Evolutionary conservation across 441 rosid species (phyloP).

Genomic region (Pelargonium citronellum): DNA sequence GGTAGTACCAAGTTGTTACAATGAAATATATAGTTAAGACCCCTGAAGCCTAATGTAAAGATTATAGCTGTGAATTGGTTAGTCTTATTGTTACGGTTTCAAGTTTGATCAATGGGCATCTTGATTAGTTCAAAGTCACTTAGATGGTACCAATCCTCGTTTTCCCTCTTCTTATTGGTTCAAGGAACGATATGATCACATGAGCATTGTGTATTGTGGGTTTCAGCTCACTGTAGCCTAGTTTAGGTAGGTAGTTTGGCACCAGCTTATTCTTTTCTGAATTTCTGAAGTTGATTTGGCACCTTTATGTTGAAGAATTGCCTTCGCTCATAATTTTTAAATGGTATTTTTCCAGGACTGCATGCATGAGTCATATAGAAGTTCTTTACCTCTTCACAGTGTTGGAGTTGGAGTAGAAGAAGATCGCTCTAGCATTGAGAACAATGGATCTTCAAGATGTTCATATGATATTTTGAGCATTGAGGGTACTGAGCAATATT

Average conservation of each 20-base stretch:
- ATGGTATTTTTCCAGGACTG: slow-evolving; percentile 40
- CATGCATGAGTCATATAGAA: slow-evolving; percentile 63
- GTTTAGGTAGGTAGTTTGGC: not conserved
- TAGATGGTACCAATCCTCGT: not conserved
- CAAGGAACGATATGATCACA: not conserved
- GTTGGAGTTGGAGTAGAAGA: slow-evolving; percentile 49
- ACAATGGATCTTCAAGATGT: slow-evolving; percentile 40
- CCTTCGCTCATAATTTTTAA: no score
- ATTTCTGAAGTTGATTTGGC: not conserved
- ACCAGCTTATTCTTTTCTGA: not conserved
- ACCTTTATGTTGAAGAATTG: not conserved
- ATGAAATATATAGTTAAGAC: no score
- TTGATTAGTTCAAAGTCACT: not conserved
- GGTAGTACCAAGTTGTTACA: no score
- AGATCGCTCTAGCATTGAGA: slow-evolving; percentile 55
- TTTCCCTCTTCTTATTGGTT: not conserved
- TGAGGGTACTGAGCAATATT: slow-evolving; percentile 41
- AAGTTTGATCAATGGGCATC: not conserved
- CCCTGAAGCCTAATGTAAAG: no score
- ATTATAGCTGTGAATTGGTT: not conserved
- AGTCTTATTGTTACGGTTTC: not conserved
- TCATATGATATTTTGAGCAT: slow-evolving; percentile 44
- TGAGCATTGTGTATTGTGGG: not conserved
- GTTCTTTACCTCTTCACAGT: slow-evolving; percentile 52
- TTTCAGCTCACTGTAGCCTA: not conserved